Base-by-base conservation (phyloP, 1,284 basidiomycete genomes). In the Rhizoctonia solani region DNA sequence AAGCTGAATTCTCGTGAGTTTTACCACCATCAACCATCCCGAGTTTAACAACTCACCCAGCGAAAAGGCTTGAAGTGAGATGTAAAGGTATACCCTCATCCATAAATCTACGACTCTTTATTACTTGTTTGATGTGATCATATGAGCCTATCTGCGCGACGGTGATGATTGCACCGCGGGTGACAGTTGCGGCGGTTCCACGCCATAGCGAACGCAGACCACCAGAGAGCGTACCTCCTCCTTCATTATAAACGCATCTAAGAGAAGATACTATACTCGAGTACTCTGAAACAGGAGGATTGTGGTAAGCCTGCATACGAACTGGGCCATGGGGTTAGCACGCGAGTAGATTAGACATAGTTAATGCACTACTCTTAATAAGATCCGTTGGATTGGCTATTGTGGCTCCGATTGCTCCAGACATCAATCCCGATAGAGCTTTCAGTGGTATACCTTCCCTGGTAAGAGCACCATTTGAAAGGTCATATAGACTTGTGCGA, bases 311-410 rank as follows among this genome's bases (percentile, higher is more conserved):
- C 69, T 79, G 78, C 77, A 79, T 79, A 5, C 78, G 75, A 11
- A 79, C 78, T 79, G 63, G 11, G 19, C 3, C 14, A 39, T 11
- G 25, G 1, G 27, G 23, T n/a, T 16, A 1, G 27, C 21, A 16
- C 16, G 21, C 23, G 21, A 42, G 19, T 34, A 8, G 1, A 34
- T 19, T 47, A 29, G 5, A 42, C n/a, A 1, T 0, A 32, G 11
- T n/a, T n/a, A 3, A 8, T 32, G n/a, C 5, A 69, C 23, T 39
- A 75, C 77, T 77, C 75, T 79, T 79, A 41, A 79, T 76, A 0
- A 79, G 72, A 66, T 79, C 78, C 3, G 77, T 76, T 2, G 78
- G 78, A 67, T 79, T 79, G 3, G 78, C 78, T n/a, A 79, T 67
- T 1, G 76, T 74, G 74, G 76, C 74, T 39, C 78, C 78, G 2